Base-by-base conservation (phyloP, 2,329 filamentous ascomycete genomes). In the Neofusicoccum sp. region DNA sequence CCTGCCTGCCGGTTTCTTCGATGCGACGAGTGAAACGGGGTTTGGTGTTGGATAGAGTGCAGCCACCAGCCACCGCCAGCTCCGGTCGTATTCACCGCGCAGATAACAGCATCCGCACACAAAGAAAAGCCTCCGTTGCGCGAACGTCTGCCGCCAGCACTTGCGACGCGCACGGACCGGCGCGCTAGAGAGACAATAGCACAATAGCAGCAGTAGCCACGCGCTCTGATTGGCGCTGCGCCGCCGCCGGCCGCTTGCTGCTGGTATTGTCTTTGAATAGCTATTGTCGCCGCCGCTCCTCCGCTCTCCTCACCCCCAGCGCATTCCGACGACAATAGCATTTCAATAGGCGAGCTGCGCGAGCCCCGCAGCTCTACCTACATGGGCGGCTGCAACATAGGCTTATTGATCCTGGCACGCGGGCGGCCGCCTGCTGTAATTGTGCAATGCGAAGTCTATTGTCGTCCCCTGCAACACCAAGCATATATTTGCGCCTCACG, bases 391-490 rank as follows among this genome's bases (percentile, higher is more conserved):
- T 40, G 34, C 36, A 40, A n/a, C 11, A 9, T 28, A 30, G 44
- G 28, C 48, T n/a, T 28, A 53, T 12, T 40, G 20, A 38, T 6
- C 20, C 33, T 28, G 33, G 20, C 11, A 30, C 26, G 12, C 44
- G 41, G 16, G 20, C 28, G 41, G 20, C 41, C 41, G 41, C 41
- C 12, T 38, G 16, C 33, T 53, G 20, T 26, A 11, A 54, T 54
- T 43, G 36, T 54, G 36, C 36, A 6, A 54, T 54, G 20, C 34
- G n/a, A 31, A 31, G n/a, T 16, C 51, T 54, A 54, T 43, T 54
- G 51, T 30, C 28, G 8, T 3, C 49, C 49, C 49, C 49, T 54
- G 49, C 49, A 54, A 41, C 49, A 30, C 49, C 34, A 40, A n/a
- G 33, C 34, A 51, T 54, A 54, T 54, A 54, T 54, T 20, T 38